These are phyloP conservation scores for Nicotiana tabacum DNA, from an alignment of 257 asterid genomes.

Conservation along the genomic window DNA sequence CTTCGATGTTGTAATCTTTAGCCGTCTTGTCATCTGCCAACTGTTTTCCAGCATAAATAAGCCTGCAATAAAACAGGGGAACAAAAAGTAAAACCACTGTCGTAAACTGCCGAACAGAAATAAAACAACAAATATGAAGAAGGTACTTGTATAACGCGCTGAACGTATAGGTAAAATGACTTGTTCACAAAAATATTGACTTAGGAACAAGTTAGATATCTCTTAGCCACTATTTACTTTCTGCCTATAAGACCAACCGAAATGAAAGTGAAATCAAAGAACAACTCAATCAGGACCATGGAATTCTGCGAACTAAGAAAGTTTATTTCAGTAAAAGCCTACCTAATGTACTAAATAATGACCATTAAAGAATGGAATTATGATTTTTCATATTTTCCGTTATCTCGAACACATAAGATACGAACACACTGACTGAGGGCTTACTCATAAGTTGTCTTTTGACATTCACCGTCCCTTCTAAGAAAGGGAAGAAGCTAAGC, in stretches of 20 bases:
- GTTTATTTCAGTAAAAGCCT: neutral
- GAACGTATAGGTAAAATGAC: neutral
- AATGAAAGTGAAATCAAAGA: neutral
- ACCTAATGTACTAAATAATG: neutral
- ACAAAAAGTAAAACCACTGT: neutral
- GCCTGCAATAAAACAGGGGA: slow-evolving; percentile 35
- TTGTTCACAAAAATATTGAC: neutral
- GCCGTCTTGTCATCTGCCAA: slow-evolving; percentile 90
- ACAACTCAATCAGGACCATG: neutral
- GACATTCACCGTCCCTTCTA: neutral
- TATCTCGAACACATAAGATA: neutral
- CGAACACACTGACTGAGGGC: neutral
- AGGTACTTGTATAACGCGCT: neutral
- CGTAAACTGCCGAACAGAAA: neutral
- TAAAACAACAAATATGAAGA: neutral
- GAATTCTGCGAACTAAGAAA: neutral
- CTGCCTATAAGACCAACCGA: neutral
- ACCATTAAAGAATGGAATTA: neutral
- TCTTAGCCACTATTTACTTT: neutral
- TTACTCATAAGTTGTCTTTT: neutral
- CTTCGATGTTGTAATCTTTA: slow-evolving; percentile 82
- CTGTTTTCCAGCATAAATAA: slow-evolving; percentile 85
- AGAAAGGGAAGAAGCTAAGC: neutral
- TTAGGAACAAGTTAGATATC: neutral
- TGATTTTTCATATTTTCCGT: neutral